Base-by-base conservation (phyloP, 2,329 filamentous ascomycete species). In the Zasmidium angulare region DNA sequence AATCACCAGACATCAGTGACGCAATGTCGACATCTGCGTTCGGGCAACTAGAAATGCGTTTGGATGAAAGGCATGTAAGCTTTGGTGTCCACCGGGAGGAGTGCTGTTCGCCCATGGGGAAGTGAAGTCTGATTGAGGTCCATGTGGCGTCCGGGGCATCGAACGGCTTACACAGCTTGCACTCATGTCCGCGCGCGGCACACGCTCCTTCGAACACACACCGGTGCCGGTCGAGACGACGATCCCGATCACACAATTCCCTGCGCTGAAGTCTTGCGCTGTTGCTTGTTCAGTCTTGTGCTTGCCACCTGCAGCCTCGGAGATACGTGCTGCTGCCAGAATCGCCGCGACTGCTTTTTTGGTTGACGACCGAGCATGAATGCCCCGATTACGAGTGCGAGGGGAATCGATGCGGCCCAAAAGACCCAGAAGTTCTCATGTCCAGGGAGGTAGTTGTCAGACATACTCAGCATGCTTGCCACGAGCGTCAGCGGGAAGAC, bases 401-500 rank as follows among this genome's bases (percentile, higher is more conserved):
- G 56, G 2, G 66, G 66, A 12, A 65, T 47, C 10, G 55, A 56
- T n/a, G 61, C 63, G 19, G 61, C 67, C 67, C 66, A 69, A 22
- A 67, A 65, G 3, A 66, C 61, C 66, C 66, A 69, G n/a, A 68
- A 68, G 11, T 61, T 43, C 22, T 26, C 12, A 2, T 57, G 49
- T 2, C 67, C 67, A 9, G 66, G 67, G 7, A 52, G 50, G 46
- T 62, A 68, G 2, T 50, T 50, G 21, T 66, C 62, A 14, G 54
- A 52, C 62, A 64, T 64, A 29, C 56, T 58, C 19, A 64, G 54
- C 54, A 64, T 58, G 24, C 54, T 60, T 1, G 62, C 55, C 4
- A 62, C 57, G 22, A 62, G 31, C 3, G 62, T 64, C 10, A 58
- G 47, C 17, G 53, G 63, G 55, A 64, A 64, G 47, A 64, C 53